Evolutionary conservation across 2,329 filamentous ascomycete species (phyloP).

Genomic region (Exophiala calicioides): DNA sequence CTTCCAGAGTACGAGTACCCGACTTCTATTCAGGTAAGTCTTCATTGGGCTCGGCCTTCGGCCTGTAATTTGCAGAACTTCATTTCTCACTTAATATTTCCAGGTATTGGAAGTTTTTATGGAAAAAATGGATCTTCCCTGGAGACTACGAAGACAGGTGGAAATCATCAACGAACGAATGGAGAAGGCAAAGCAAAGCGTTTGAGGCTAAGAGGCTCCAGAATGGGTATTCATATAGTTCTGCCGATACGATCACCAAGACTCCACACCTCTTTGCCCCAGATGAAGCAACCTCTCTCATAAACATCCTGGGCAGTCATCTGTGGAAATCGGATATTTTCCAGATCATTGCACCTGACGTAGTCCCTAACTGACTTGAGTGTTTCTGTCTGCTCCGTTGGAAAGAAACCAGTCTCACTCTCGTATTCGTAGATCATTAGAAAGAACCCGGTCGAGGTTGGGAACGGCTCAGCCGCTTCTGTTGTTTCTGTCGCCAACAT

Average conservation of each 20-base stretch:
- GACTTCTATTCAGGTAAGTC: neutral
- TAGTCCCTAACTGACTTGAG: conserved; percentile 10
- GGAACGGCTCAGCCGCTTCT: neutral
- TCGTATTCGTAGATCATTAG: conserved; percentile 23
- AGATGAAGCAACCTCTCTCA: conserved; percentile 5
- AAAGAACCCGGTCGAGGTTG: conserved; percentile 10
- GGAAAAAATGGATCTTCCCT: too few species aligned
- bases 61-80: too few species aligned
- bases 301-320: neutral
- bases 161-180: too few species aligned
- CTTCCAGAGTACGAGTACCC: too few species aligned
- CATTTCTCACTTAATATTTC: too few species aligned
- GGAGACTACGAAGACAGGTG: too few species aligned
- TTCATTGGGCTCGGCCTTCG: too few species aligned
- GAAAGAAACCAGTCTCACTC: conserved; percentile 17
- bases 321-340: conserved; percentile 5
- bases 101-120: neutral
- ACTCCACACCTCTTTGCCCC: neutral
- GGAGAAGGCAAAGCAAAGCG: too few species aligned
- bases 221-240: too few species aligned
- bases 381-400: conserved; percentile 15
- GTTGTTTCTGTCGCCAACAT: neutral
- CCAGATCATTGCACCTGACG: conserved; percentile 4
- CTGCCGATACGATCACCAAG: neutral
- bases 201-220: too few species aligned